Evolutionary conservation across 768 basidiomycete genomes (phyloP).

Genomic region (Rickenella mellea): DNA sequence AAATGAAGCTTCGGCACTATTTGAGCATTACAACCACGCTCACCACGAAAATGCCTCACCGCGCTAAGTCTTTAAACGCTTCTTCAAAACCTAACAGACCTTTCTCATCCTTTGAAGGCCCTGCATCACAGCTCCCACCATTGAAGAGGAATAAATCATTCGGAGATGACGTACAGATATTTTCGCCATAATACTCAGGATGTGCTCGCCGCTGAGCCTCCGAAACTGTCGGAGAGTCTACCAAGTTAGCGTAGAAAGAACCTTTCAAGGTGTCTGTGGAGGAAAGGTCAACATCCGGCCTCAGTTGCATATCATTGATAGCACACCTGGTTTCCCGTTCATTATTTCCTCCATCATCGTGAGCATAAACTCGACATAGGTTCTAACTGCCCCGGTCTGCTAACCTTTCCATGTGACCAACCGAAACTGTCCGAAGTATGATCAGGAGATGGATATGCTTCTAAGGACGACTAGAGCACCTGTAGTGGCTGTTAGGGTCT

Average conservation of each 20-base stretch:
- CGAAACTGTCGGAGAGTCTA: constrained; percentile 57
- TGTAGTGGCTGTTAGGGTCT: constrained; percentile 64
- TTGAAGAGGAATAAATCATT: not conserved
- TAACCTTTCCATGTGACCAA: constrained; percentile 94
- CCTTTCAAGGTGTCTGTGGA: constrained; percentile 75
- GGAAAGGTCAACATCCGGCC: constrained; percentile 1
- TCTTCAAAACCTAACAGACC: constrained; percentile 71
- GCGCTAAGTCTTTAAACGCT: constrained; percentile 81
- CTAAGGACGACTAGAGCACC: constrained; percentile 32
- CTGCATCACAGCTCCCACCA: constrained; percentile 23
- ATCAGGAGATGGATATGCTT: too few relatives aligned
- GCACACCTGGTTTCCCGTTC: constrained; percentile 79
- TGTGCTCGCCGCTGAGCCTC: constrained; percentile 43
- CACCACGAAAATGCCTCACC: constrained; percentile 32
- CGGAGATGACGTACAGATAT: constrained; percentile 59
- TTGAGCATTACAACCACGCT: too few relatives aligned
- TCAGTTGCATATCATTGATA: not conserved
- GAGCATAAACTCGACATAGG: not conserved
- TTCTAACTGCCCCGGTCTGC: not conserved
- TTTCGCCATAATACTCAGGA: constrained; percentile 80
- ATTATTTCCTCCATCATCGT: constrained; percentile 67
- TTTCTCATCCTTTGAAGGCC: constrained; percentile 51
- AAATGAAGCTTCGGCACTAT: constrained; percentile 50
- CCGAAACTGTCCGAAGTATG: constrained; percentile 53
- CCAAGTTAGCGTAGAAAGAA: constrained; percentile 82